Evolutionary conservation across 2,329 filamentous ascomycete genomes (phyloP).

Genomic region (Ophiosphaerella herpotricha): DNA sequence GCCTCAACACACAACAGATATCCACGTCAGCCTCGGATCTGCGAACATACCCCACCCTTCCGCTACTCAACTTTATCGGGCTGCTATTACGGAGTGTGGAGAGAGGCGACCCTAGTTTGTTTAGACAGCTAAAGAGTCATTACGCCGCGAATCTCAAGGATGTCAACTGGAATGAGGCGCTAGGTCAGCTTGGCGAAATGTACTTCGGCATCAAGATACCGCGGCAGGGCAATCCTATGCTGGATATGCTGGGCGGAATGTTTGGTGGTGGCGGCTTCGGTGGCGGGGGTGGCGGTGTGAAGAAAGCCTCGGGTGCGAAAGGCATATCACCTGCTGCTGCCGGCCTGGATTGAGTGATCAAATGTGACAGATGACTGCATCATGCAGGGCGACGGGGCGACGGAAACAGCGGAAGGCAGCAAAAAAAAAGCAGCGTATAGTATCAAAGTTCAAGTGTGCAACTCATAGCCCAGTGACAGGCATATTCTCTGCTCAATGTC

Average conservation of each 20-base stretch:
- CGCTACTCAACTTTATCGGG: conserved; percentile 92
- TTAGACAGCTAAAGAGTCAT: conserved; percentile 78
- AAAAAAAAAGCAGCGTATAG: too few relatives aligned
- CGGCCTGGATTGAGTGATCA: conserved; percentile 40
- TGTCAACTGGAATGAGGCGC: conserved; percentile 74
- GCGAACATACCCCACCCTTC: conserved; percentile 84
- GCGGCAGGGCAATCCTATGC: conserved; percentile 84
- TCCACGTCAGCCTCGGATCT: conserved; percentile 73
- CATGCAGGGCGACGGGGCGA: not conserved
- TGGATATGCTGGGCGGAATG: conserved; percentile 98
- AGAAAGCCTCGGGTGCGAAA: conserved; percentile 50
- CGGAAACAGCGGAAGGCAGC: too few relatives aligned
- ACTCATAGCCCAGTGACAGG: too few relatives aligned
- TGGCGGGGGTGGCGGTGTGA: conserved; percentile 53
- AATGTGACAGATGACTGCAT: not conserved
- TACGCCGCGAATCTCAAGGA: conserved; percentile 82
- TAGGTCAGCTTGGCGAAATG: conserved; percentile 91
- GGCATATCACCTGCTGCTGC: conserved; percentile 35
- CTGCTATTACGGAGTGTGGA: conserved; percentile 83
- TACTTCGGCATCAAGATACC: conserved; percentile 94
- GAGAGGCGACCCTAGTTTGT: conserved; percentile 76
- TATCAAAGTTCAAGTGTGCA: too few relatives aligned
- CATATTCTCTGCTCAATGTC: too few relatives aligned
- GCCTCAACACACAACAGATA: conserved; percentile 79
- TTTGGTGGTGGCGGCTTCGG: conserved; percentile 79